Conservation (phyloP, 2,329 filamentous ascomycete species). For the Septoria petroselini region DNA sequence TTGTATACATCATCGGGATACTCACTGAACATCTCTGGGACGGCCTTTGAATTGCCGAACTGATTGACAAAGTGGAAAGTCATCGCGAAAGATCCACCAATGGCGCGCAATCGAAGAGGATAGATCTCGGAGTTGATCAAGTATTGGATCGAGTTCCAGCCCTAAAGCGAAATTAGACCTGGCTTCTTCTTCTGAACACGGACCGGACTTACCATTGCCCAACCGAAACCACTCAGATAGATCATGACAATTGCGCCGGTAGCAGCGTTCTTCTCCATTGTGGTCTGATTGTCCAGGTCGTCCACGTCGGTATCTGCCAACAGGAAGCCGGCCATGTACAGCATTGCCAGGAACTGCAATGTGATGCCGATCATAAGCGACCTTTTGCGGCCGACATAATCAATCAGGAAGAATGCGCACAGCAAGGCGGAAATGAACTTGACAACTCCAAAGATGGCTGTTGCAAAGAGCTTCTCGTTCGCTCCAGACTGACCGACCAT, state of each 20-base stretch:
- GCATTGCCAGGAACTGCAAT: slow-evolving; percentile 44
- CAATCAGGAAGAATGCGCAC: slow-evolving; percentile 75
- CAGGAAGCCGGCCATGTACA: slow-evolving; percentile 55
- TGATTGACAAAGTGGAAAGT: slow-evolving; percentile 67
- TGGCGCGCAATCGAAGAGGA: slow-evolving; percentile 67
- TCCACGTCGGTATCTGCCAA: slow-evolving; percentile 59
- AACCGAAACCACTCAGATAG: slow-evolving; percentile 61
- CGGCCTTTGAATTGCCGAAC: slow-evolving; percentile 72
- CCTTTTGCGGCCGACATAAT: slow-evolving; percentile 71
- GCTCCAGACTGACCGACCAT: slow-evolving; percentile 67
- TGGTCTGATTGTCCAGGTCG: slow-evolving; percentile 49
- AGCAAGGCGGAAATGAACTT: slow-evolving; percentile 65
- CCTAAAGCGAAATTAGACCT: no score
- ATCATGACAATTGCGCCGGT: slow-evolving; percentile 58
- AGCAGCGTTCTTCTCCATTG: slow-evolving; percentile 55
- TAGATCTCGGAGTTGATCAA: slow-evolving; percentile 75
- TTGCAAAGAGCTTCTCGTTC: slow-evolving; percentile 68
- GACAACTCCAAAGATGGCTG: slow-evolving; percentile 71
- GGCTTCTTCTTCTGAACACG: no score
- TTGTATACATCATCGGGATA: no score
- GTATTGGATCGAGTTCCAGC: slow-evolving; percentile 56
- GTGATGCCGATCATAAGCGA: slow-evolving; percentile 46
- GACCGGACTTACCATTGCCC: slow-evolving; percentile 53
- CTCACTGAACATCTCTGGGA: slow-evolving; percentile 71
- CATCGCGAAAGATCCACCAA: slow-evolving; percentile 71